Evolutionary conservation across 768 basidiomycete genomes (phyloP).

Genomic region (Suillus alpinus): DNA sequence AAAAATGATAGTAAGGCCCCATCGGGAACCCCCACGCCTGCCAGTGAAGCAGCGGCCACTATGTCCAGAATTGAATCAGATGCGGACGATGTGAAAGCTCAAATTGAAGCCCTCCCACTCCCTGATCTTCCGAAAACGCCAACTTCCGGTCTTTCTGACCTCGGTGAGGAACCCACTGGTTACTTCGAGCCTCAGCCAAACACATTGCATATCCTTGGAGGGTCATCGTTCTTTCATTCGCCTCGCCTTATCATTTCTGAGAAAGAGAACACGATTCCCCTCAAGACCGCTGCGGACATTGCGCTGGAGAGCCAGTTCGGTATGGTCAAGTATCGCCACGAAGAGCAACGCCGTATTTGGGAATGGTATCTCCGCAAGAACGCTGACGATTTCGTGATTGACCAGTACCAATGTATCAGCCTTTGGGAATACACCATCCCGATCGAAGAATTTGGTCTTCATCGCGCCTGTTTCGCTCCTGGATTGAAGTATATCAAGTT

Average conservation of each 20-base stretch:
- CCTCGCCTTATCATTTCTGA: constrained; percentile 28
- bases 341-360: constrained; percentile 89
- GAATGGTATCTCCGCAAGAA: constrained; percentile 93
- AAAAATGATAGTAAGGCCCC: constrained; percentile 12
- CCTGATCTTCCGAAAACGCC: constrained; percentile 40
- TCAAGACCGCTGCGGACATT: constrained; percentile 71
- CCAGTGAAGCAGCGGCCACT: constrained; percentile 18
- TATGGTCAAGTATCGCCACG: constrained; percentile 74
- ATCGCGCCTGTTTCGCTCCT: constrained; percentile 79
- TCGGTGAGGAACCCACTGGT: constrained; percentile 31
- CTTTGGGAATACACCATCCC: constrained; percentile 81
- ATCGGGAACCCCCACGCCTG: constrained; percentile 29
- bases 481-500: constrained; percentile 73
- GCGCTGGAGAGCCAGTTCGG: constrained; percentile 68
- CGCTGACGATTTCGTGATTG: constrained; percentile 80
- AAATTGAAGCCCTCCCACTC: constrained; percentile 54
- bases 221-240: constrained; percentile 30
- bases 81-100: constrained; percentile 58
- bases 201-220: constrained; percentile 25
- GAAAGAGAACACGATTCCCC: constrained; percentile 38
- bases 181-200: constrained; percentile 43
- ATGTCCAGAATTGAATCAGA: constrained; percentile 16
- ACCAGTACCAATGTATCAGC: constrained; percentile 89
- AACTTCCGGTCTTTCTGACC: constrained; percentile 26
- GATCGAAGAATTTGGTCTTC: constrained; percentile 59